Evolutionary conservation across 2,329 filamentous ascomycete genomes (phyloP), one percentile per base, ranked within the genome.

Genomic region (Xylariales sp.): DNA sequence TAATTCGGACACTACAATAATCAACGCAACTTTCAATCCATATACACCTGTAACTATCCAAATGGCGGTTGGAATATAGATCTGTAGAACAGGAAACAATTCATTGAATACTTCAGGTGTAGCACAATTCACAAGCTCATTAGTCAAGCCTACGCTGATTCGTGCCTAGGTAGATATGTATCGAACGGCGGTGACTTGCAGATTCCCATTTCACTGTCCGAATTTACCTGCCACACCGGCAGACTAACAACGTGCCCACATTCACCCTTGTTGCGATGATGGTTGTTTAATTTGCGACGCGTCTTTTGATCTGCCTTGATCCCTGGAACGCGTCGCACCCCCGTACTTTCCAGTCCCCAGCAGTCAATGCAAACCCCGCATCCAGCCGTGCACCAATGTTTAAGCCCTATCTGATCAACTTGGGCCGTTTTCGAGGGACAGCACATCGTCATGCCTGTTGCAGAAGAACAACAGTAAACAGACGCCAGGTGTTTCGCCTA

Each of bases 381-480:
- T 20, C 36, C 24, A 31, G 18, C 21, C 20, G 8, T 27, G 7
- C 24, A n/a, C 24, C 24, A 8, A 27, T 10, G 18, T 39, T 28
- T 39, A 27, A 39, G 36, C 36, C 36, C 36, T 39, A 39, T 28
- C 36, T 15, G 8, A 21, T 20, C 36, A 21, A 25, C 21, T 19
- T 18, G 24, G 33, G 20, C 14, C n/a, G n/a, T n/a, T n/a, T n/a
- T n/a, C n/a, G 33, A 15, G 31, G 12, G 24, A 5, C 15, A 25
- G 35, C 35, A 18, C 35, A 27, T 38, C 21, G 35, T 38, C 35
- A 27, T 27, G 19, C 27, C 25, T 39, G 24, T 39, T 39, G 37
- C 27, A 27, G 37, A 21, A 24, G 14, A 21, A 32, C 38, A n/a
- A 40, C 19, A 40, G 38, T 40, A 32, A 40, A 40, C 38, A 40